A percentile compares a stretch with the other conserved stretches of the same genome.
Evolutionary conservation across 2,329 filamentous ascomycete genomes (phyloP).

Genomic region (Exserohilum turcica): DNA sequence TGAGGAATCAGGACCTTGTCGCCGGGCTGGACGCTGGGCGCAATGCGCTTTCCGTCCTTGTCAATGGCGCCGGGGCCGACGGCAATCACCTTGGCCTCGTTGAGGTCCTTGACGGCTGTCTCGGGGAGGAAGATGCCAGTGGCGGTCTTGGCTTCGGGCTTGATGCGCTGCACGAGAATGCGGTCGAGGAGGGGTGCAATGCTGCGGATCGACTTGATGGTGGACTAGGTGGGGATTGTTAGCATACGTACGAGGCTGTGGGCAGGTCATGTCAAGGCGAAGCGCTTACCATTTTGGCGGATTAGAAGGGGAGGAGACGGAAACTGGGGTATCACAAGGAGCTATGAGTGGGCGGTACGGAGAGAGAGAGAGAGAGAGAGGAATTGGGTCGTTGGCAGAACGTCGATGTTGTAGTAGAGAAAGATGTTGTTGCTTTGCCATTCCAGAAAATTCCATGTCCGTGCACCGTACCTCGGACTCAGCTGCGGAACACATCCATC

Average conservation of each 20-base stretch:
- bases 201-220: slow-evolving; percentile 92
- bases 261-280: neutral
- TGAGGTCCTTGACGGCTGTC: slow-evolving; percentile 95
- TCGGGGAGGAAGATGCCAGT: slow-evolving; percentile 97
- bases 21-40: slow-evolving; percentile 79
- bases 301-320: slow-evolving; percentile 12
- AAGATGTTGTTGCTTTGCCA: slow-evolving; percentile 12
- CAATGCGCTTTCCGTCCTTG: slow-evolving; percentile 85
- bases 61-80: slow-evolving; percentile 88
- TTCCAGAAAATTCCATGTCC: slow-evolving; percentile 26
- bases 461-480: slow-evolving; percentile 24
- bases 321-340: slow-evolving; percentile 23
- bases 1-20: slow-evolving; percentile 95
- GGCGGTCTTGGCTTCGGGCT: slow-evolving; percentile 95
- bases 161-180: slow-evolving; percentile 96
- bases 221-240: slow-evolving; percentile 42
- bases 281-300: slow-evolving; percentile 25
- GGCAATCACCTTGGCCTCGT: slow-evolving; percentile 94
- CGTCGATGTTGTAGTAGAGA: neutral
- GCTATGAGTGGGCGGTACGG: slow-evolving; percentile 15
- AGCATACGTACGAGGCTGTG: neutral
- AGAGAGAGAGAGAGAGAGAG: slow-evolving; percentile 14
- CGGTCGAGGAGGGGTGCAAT: slow-evolving; percentile 97
- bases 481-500: slow-evolving; percentile 9
- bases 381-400: slow-evolving; percentile 10